Conservation (phyloP, 1,139 yeast genomes). For the Schwanniomyces etchellsii region DNA sequence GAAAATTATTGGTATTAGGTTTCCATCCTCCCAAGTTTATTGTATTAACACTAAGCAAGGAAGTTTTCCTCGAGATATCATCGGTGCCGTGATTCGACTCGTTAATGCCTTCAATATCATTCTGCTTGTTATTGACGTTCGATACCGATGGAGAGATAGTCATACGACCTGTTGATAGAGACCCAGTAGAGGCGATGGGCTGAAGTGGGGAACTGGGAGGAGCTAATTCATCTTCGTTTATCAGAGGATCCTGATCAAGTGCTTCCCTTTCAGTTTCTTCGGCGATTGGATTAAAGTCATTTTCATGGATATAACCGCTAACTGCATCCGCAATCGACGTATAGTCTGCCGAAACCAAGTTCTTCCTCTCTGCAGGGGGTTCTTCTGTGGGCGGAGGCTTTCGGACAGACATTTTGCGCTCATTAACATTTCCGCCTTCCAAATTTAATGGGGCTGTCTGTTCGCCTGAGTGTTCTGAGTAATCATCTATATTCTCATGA, state of each 20-base stretch:
- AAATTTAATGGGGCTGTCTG: no score
- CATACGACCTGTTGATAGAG: constrained; percentile 33
- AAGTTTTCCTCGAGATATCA: constrained; percentile 21
- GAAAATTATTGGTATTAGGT: constrained; percentile 43
- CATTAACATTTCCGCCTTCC: background rate
- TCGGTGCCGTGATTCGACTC: constrained; percentile 10
- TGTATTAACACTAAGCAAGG: constrained; percentile 34
- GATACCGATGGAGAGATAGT: constrained; percentile 10
- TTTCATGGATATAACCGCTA: constrained; percentile 15
- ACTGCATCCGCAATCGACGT: constrained; percentile 24
- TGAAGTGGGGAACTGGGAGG: constrained; percentile 12
- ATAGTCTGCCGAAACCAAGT: constrained; percentile 21
- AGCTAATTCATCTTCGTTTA: constrained; percentile 1
- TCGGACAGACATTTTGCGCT: background rate
- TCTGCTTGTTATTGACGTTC: background rate
- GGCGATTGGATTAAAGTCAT: constrained; percentile 1
- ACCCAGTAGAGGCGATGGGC: constrained; percentile 29
- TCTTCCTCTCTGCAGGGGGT: constrained; percentile 18
- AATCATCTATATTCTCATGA: no score
- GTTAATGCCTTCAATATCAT: background rate
- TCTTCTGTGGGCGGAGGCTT: background rate
- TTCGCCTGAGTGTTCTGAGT: no score
- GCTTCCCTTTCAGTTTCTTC: background rate
- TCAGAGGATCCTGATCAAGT: constrained; percentile 3
- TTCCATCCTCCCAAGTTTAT: constrained; percentile 49